Evolutionary conservation across 1,284 basidiomycete species (phyloP), one percentile per base, ranked within the genome.

Genomic region (Volvariella surrecta): DNA sequence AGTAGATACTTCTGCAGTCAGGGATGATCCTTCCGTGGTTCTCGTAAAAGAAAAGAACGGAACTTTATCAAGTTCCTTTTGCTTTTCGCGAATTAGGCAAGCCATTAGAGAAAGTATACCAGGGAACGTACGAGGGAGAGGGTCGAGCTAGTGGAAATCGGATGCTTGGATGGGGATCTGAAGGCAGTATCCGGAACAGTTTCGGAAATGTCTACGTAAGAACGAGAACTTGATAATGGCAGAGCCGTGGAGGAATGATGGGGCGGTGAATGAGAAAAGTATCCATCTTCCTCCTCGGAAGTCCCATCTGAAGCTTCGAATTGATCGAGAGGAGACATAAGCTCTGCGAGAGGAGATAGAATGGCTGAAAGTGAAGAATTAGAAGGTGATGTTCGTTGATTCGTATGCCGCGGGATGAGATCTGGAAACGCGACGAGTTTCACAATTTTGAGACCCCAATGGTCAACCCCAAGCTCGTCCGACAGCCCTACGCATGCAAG

Each of bases 31-130:
- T 61, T 86, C 82, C n/a, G 70, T 59, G 13, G 82, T 83, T 47
- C 80, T 70, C n/a, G 82, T 86, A 57, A 85, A 81, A 49, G 74
- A 82, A 59, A 84, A 85, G 61, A 85, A 84, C 6, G 81, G 75
- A n/a, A 79, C 68, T 16, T 59, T 28, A 6, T 28, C 24, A 6
- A 28, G 24, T 28, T 28, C 24, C 24, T 28, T 28, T 28, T 28
- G 24, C 24, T 28, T 28, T 28, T 11, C 24, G 24, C 6, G 24
- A 11, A 28, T 28, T 11, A 28, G 24, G 11, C 11, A 6, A 28
- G 24, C 6, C 24, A 28, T 11, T 28, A 28, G 6, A 11, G 41
- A 50, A 18, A 17, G 17, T 21, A 32, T 41, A 31, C 7, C 20
- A 34, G 42, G 16, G 21, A 40, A 2, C 31, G 43, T 21, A n/a